These are phyloP conservation scores for Ramalina intermedia DNA, from an alignment of 495 filamentous ascomycete genomes.

Conservation along the genomic window DNA sequence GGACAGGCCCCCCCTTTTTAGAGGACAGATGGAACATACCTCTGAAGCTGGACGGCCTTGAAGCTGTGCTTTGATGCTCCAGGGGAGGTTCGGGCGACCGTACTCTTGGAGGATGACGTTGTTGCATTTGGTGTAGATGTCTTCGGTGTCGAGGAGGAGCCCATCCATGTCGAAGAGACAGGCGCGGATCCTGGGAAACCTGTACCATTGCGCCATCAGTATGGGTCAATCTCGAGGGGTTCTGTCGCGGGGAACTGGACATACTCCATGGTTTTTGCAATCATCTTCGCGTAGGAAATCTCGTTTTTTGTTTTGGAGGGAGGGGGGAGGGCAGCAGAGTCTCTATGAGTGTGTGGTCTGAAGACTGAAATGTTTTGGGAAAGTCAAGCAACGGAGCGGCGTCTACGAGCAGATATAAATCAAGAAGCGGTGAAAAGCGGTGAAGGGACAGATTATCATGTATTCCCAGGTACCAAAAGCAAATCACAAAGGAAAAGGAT, in stretches of 20 bases:
- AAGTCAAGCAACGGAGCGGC: no score
- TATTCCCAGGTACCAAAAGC: no score
- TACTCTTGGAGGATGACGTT: conserved; percentile 69
- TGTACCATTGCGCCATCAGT: conserved; percentile 16
- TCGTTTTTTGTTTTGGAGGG: no score
- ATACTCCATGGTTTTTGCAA: conserved; percentile 7
- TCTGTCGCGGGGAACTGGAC: conserved; percentile 8
- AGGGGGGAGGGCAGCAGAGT: no score
- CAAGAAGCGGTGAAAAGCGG: no score
- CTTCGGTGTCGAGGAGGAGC: conserved; percentile 84
- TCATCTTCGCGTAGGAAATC: background rate
- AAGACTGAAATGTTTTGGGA: no score
- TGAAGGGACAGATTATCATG: no score
- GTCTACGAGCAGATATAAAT: no score
- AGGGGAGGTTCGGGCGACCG: conserved; percentile 59
- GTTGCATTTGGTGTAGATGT: conserved; percentile 72
- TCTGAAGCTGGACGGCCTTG: conserved; percentile 79
- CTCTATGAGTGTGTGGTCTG: no score
- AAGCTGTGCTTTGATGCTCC: conserved; percentile 85
- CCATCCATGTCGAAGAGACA: conserved; percentile 99
- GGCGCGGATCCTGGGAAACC: conserved; percentile 66
- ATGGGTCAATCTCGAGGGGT: conserved; percentile 7
- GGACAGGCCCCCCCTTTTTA: conserved; percentile 1
- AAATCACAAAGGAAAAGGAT: no score
- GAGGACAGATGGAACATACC: conserved; percentile 22